Evolutionary conservation across 177 flowering plant genomes (phyloP), one percentile per base, ranked within the genome.

Genomic region (Vitis hybrid): DNA sequence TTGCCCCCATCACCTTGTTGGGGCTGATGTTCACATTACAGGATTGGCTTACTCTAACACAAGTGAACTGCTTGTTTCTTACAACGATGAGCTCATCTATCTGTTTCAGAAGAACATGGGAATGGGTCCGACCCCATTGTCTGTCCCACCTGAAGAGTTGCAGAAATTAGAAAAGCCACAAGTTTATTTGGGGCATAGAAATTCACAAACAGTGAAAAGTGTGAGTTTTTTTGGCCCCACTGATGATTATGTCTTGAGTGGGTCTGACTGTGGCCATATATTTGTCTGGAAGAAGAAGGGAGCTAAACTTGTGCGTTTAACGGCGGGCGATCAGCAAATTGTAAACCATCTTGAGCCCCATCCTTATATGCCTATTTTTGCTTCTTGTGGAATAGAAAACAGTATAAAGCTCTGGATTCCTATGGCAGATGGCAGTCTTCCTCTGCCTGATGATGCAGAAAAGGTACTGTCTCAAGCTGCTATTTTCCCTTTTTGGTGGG

Each of bases 241-340:
- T 57, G 83, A 77, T 65, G 92, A 89, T 60, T 91, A 89, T 72
- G 85, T 88, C 45, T 18, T 86, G 67, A 88, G 94, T 75, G 94
- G 97, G 20, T 91, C 97, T 14, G 94, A 91, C 70, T 91, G 97
- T 66, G 94, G 97, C 62, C 90, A 78, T 61, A 82, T 91, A 58
- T 91, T 84, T 70, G 79, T 87, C 7, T 90, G 96, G 93, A 82
- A 76, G 84, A 90, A 90, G 83, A 87, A 77, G 57, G 87, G 86
- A n/a, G 84, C 73, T 33, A 77, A 83, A 60, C 82, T 90, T 19
- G 73, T 89, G 65, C 90, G 89, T 9, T 1, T 84, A 55, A 81
- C 86, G 85, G 69, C 64, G 18, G 93, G 87, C 15, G 92, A 89
- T 73, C 69, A 68, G n/a, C 81, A 75, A 18, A 65, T 86, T 5